Evolutionary conservation across 305 asterid species (phyloP), one percentile per base, ranked within the genome.

Genomic region (Ajuga reptans): DNA sequence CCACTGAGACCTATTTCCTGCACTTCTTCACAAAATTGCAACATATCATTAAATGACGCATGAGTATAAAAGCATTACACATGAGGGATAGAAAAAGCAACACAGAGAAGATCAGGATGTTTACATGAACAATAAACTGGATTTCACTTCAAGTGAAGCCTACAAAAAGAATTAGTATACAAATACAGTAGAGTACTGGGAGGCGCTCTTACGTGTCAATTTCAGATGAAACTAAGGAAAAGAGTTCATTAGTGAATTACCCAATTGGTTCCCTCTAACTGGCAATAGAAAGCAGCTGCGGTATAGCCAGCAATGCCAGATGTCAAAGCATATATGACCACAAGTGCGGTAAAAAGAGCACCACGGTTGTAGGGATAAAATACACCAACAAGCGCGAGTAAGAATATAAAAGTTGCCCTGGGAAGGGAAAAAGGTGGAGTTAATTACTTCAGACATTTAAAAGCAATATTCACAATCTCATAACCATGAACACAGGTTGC

Each of bases 341-440:
- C 89, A 57, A 84, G 76, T 5, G 92, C 89, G 21, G 90, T 86
- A 53, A 83, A 84, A 7, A 86, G 84, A 64, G 90, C 95, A 75
- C 95, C 95, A n/a, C 90, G 89, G 83, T 88, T 84, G 77, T 88
- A 86, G 8, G 95, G 95, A 66, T 86, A 84, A 74, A 86, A 88
- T 42, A 88, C 90, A 39, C 95, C 95, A 75, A 86, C 89, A 69
- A 86, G 79, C 43, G 90, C 89, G 6, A 88, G 89, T 54, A 86
- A 12, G 68, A 88, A 83, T n/a, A 86, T 86, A 73, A 83, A 86
- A 29, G 76, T 71, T 1, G 85, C 69, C 81, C 92, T 88, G 84
- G 46, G 27, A 54, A 68, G 8, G 53, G 36, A 62, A 36, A 41
- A 24, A 21, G 4, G 62, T 57, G 14, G 14, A 36, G 45, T 71